Percentiles rank a stretch among this genome's conserved stretches.
Conservation (phyloP, 257 asterid genomes). For the Fraxinus excelsior region DNA sequence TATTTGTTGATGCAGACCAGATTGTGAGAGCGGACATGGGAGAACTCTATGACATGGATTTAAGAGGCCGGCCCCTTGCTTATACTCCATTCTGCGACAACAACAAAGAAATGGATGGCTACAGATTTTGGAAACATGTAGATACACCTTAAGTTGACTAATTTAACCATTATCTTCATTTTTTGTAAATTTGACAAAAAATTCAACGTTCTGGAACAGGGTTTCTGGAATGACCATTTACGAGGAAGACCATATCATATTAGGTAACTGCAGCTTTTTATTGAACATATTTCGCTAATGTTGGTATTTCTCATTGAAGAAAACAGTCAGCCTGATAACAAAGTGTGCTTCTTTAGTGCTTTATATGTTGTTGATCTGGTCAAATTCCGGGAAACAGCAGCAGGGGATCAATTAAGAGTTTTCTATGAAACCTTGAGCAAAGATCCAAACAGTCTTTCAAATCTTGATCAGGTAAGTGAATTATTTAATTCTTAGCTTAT, state of each 20-base stretch:
- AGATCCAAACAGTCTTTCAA: slow-evolving; percentile 98
- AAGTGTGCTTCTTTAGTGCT: slow-evolving; percentile 66
- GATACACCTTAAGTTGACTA: slow-evolving; percentile 6
- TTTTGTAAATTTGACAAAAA: slow-evolving; percentile 3
- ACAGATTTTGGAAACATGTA: slow-evolving; percentile 96
- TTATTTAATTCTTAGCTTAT: not conserved
- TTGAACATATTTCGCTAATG: slow-evolving; percentile 10
- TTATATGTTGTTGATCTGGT: slow-evolving; percentile 86
- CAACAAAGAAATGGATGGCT: slow-evolving; percentile 99
- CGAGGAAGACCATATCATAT: slow-evolving; percentile 97
- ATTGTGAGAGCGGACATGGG: slow-evolving; percentile 97
- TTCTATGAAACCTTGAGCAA: slow-evolving; percentile 95
- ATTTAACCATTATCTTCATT: slow-evolving; percentile 13
- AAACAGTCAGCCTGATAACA: slow-evolving; percentile 21
- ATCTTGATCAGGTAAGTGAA: slow-evolving; percentile 91
- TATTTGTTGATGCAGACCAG: slow-evolving; percentile 97
- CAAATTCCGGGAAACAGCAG: slow-evolving; percentile 97
- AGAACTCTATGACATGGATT: slow-evolving; percentile 93
- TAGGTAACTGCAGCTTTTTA: slow-evolving; percentile 46
- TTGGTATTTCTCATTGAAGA: slow-evolving; percentile 18
- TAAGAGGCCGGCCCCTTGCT: slow-evolving; percentile 86
- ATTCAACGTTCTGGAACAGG: slow-evolving; percentile 54
- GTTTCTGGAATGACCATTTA: slow-evolving; percentile 98
- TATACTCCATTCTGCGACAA: slow-evolving; percentile 99
- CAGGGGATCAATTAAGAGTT: slow-evolving; percentile 94